Evolutionary conservation across 495 filamentous ascomycete genomes (phyloP), one percentile per base, ranked within the genome.

Genomic region (Aspergillus coremiiformis): DNA sequence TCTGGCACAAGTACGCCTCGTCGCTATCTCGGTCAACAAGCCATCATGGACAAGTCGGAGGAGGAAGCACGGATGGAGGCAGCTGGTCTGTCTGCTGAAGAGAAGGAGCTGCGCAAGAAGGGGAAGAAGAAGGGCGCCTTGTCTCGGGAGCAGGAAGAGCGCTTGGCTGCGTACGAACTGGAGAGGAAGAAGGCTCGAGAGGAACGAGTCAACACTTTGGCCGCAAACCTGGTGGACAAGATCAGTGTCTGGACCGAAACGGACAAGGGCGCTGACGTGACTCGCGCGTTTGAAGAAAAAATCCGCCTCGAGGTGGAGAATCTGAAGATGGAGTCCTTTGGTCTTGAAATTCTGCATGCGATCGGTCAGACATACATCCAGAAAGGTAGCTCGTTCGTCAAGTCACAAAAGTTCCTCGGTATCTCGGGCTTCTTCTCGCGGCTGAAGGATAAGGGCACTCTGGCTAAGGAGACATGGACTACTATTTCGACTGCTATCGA

Each of bases 321-420:
- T 58, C 70, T 97, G 57, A 99, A 97, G 75, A 97, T 99, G 89
- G 93, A 99, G 72, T 92, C 86, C 11, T 99, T 99, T 64, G 93
- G 93, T 32, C 72, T 99, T 30, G 93, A 99, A 60, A 99, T 99
- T 58, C 75, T 99, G 20, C 93, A 99, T 67, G 90, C 93, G 19
- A 90, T 99, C 57, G 92, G 94, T 21, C 74, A 82, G 19, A 93
- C 88, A 5, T 99, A 99, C 66, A 65, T 92, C 17, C 82, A 83
- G 55, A 97, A 96, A 70, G 87, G 84, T 10, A 86, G 86, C 21
- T 83, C 86, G 0, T 84, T 96, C 62, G 73, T 99, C 47, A 95
- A 95, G 68, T 89, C 85, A 6, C 93, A 97, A 65, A 96, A 96
- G 67, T 95, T 95, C 73, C 81, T 98, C 44, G 94, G 94, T 50